Percentiles rank a stretch among this genome's conserved stretches.
phyloP scores from a whole-genome alignment of 2,329 filamentous ascomycete genomes.

The Xylaria sp. region DNA sequence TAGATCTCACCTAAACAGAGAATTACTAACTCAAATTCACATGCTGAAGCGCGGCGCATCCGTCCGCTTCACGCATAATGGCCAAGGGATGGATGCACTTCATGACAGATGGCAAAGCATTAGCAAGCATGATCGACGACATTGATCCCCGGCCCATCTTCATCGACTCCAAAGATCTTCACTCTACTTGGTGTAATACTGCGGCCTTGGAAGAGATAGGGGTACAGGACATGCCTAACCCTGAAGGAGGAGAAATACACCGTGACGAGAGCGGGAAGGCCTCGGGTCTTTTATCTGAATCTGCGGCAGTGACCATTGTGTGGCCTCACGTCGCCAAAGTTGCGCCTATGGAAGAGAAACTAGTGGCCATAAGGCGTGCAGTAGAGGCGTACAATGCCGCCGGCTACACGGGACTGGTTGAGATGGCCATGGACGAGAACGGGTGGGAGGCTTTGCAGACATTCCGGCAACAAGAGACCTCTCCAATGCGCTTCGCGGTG shows the following conservation, averaged over 20 bases:
- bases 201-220: conserved; percentile 62
- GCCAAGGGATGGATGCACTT: conserved; percentile 66
- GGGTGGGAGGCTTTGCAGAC: conserved; percentile 61
- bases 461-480: conserved; percentile 49
- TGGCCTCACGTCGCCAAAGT: conserved; percentile 64
- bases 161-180: conserved; percentile 66
- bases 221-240: conserved; percentile 57
- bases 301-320: conserved; percentile 62
- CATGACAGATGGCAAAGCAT: conserved; percentile 62
- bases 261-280: conserved; percentile 58
- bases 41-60: conserved; percentile 49
- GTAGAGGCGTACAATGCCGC: conserved; percentile 59
- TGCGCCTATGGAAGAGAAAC: conserved; percentile 59
- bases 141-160: conserved; percentile 62
- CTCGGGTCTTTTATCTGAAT: conserved; percentile 63
- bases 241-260: conserved; percentile 62
- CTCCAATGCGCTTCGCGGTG: conserved; percentile 61
- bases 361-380: conserved; percentile 57
- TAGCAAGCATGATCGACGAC: conserved; percentile 62
- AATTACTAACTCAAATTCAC: conserved; percentile 20
- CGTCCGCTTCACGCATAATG: conserved; percentile 58
- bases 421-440: conserved; percentile 69
- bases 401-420: conserved; percentile 65
- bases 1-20: background rate
- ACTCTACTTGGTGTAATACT: conserved; percentile 66